Percentiles rank a stretch among this genome's conserved stretches.
These are phyloP conservation scores for Hymenoscyphus repandus DNA, from an alignment of 2,329 filamentous ascomycete species.

Conservation along the genomic window DNA sequence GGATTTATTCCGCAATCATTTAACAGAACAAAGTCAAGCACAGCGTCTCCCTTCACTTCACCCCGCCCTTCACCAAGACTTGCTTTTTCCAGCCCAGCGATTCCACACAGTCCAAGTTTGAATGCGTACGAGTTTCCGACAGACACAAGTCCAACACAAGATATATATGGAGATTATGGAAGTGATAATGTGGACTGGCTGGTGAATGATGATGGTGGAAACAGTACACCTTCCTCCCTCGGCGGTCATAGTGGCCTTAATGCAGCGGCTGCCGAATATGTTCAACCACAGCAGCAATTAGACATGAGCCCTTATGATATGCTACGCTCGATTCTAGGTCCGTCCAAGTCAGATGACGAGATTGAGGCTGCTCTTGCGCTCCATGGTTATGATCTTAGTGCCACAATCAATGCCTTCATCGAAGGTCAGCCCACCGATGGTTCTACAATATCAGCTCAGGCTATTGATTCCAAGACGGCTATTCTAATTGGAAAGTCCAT, in stretches of 20 bases:
- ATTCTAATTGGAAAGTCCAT: constrained; percentile 89
- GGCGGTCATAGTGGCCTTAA: constrained; percentile 67
- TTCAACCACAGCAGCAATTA: constrained; percentile 53
- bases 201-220: constrained; percentile 78
- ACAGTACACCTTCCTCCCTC: constrained; percentile 69
- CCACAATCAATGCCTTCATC: constrained; percentile 86
- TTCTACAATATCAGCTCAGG: constrained; percentile 39
- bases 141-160: constrained; percentile 72
- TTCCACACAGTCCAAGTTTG: constrained; percentile 88
- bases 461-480: constrained; percentile 54
- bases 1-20: constrained; percentile 78
- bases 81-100: constrained; percentile 80
- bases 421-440: constrained; percentile 57
- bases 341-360: constrained; percentile 85
- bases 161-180: constrained; percentile 86
- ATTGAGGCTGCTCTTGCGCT: constrained; percentile 85
- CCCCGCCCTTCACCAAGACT: constrained; percentile 89
- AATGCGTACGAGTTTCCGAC: constrained; percentile 93
- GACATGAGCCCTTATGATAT: constrained; percentile 99
- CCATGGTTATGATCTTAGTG: constrained; percentile 89
- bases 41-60: constrained; percentile 86
- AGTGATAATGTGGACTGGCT: constrained; percentile 97
- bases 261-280: constrained; percentile 75
- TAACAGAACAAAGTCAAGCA: constrained; percentile 69
- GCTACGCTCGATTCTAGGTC: constrained; percentile 87